A percentile compares a stretch with the other conserved stretches of the same genome.
phyloP scores from a whole-genome alignment of 2,329 filamentous ascomycete species.

The Ceratocystis lukuohia region DNA sequence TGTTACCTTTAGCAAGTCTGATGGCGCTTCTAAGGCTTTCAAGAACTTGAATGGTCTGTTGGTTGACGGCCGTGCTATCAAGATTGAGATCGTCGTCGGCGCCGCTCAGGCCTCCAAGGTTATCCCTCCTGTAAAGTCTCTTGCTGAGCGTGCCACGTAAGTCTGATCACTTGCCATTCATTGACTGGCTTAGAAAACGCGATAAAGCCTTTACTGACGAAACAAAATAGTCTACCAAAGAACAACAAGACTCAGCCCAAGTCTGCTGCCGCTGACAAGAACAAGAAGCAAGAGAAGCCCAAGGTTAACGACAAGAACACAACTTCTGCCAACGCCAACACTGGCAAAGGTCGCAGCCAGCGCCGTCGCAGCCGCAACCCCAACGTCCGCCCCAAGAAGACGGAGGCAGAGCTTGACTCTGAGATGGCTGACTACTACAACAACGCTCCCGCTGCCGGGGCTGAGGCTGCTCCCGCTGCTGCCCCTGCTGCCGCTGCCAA shows the following conservation, averaged over 20 bases:
- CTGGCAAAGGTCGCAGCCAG: conserved; percentile 33
- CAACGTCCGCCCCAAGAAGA: conserved; percentile 66
- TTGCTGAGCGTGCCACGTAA: conserved; percentile 69
- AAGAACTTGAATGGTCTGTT: conserved; percentile 74
- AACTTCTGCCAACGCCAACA: conserved; percentile 26
- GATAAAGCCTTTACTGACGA: conserved; percentile 8
- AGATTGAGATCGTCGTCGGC: conserved; percentile 86
- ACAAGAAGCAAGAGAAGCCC: conserved; percentile 37
- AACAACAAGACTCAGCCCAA: conserved; percentile 62
- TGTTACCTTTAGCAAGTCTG: conserved; percentile 68
- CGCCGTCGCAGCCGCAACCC: conserved; percentile 41
- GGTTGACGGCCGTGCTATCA: conserved; percentile 82
- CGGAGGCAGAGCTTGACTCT: conserved; percentile 83
- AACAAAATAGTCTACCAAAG: conserved; percentile 25
- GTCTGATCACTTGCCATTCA: conserved; percentile 25
- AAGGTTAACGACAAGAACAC: conserved; percentile 24
- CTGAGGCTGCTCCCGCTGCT: conserved; percentile 35
- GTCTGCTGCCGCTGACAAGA: conserved; percentile 64
- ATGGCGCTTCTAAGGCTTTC: conserved; percentile 74
- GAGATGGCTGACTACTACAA: conserved; percentile 97
- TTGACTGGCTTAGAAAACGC: conserved; percentile 22
- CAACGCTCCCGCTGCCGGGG: conserved; percentile 29
- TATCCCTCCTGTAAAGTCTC: conserved; percentile 50
- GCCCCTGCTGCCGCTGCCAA: conserved; percentile 35
- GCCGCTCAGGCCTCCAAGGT: conserved; percentile 57